Evolutionary conservation across 768 basidiomycete species (phyloP).

Genomic region (Suillus discolor): DNA sequence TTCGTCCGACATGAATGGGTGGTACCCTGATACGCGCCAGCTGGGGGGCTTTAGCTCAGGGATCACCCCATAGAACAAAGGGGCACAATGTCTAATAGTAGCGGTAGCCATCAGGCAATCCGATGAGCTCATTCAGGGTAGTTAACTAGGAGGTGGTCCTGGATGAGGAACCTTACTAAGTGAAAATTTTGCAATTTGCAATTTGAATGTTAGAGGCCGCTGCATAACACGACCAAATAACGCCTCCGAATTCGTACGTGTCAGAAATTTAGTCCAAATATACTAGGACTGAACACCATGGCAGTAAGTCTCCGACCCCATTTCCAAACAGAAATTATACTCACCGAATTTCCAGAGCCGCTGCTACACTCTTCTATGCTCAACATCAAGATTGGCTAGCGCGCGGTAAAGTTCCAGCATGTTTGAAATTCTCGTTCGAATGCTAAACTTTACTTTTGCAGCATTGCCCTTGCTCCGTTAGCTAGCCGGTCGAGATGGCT

Average conservation of each 20-base stretch:
- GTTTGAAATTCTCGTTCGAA: neutral
- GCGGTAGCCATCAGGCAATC: too few relatives aligned
- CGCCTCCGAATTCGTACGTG: conserved; percentile 22
- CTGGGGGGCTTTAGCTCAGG: neutral
- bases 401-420: conserved; percentile 12
- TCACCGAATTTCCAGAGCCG: conserved; percentile 20
- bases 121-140: neutral
- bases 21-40: neutral
- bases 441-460: conserved; percentile 14
- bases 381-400: conserved; percentile 18
- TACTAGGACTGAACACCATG: conserved; percentile 23
- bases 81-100: neutral
- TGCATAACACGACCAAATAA: conserved; percentile 20
- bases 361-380: conserved; percentile 20
- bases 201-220: neutral
- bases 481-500: conserved; percentile 53
- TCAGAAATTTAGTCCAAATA: conserved; percentile 10
- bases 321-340: neutral
- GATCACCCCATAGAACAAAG: neutral
- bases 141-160: neutral
- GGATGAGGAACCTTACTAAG: too few relatives aligned
- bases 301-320: conserved; percentile 20
- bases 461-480: conserved; percentile 22
- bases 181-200: neutral
- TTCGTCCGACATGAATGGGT: neutral